Percentiles rank a stretch among this genome's conserved stretches.
phyloP scores from a whole-genome alignment of 2,329 filamentous ascomycete genomes.

The Chrysosporium keratinophilum region DNA sequence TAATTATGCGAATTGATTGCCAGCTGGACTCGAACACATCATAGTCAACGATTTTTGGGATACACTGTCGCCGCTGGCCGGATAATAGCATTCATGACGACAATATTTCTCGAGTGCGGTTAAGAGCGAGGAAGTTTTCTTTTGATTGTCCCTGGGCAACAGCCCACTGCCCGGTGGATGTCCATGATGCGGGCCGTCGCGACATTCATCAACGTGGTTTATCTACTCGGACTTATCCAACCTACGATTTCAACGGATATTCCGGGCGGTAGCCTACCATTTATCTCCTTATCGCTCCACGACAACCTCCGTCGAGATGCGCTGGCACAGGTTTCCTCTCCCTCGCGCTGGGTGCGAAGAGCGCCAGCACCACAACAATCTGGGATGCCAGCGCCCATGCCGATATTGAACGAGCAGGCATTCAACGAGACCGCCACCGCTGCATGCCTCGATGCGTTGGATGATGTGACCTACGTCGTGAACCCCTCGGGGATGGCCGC shows the following conservation, averaged over 20 bases:
- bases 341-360: conserved; percentile 7
- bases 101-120: neutral
- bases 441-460: conserved; percentile 52
- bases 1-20: conserved; percentile 3
- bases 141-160: conserved; percentile 2
- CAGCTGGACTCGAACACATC: neutral
- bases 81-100: conserved; percentile 10
- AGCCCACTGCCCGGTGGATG: conserved; percentile 9
- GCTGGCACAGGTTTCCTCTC: neutral
- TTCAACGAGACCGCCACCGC: conserved; percentile 37
- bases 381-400: conserved; percentile 23
- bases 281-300: neutral
- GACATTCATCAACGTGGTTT: conserved; percentile 8
- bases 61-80: conserved; percentile 12
- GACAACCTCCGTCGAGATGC: conserved; percentile 9
- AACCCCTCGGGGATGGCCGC: conserved; percentile 69
- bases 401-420: conserved; percentile 31
- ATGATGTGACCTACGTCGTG: conserved; percentile 43
- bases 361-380: conserved; percentile 10
- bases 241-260: conserved; percentile 5
- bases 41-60: neutral
- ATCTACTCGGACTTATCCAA: conserved; percentile 4
- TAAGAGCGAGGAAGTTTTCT: conserved; percentile 10
- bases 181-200: conserved; percentile 14
- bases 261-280: neutral